phyloP scores from a whole-genome alignment of 2,329 filamentous ascomycete genomes.

The Penicillium sp. region DNA sequence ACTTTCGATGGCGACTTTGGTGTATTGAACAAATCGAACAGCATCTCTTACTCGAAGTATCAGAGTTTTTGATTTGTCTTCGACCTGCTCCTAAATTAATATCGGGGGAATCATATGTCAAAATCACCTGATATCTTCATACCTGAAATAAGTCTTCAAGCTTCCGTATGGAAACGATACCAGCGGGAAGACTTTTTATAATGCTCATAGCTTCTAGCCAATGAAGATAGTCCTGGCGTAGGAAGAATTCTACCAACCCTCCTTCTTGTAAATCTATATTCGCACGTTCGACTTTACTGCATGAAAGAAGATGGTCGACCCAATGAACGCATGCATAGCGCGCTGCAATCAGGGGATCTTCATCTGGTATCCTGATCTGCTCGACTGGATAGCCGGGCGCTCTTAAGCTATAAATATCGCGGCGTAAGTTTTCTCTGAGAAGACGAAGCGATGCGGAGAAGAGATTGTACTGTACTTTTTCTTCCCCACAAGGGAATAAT shows the following conservation, averaged over 20 bases:
- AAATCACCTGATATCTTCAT: neutral
- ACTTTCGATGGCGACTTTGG: neutral
- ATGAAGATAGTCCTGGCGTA: conserved; percentile 24
- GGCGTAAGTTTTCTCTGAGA: conserved; percentile 31
- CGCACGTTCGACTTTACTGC: neutral
- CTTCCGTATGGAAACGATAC: neutral
- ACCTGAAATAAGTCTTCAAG: neutral
- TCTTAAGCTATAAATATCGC: conserved; percentile 39
- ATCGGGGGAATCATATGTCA: neutral
- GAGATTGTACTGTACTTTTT: conserved; percentile 32
- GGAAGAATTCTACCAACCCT: conserved; percentile 18
- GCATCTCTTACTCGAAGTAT: neutral
- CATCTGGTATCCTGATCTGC: conserved; percentile 6
- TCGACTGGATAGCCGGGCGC: conserved; percentile 22
- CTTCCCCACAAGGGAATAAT: conserved; percentile 32
- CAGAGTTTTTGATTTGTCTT: neutral
- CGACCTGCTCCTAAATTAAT: neutral
- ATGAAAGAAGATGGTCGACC: conserved; percentile 32
- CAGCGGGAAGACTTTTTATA: conserved; percentile 15
- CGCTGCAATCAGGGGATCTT: conserved; percentile 28
- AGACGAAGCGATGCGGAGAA: conserved; percentile 37
- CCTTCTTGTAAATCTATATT: conserved; percentile 13
- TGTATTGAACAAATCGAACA: neutral
- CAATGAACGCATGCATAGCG: conserved; percentile 40
- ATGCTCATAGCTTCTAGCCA: conserved; percentile 34